Percentiles rank a stretch among this genome's conserved stretches.
Conservation (phyloP, 2,329 filamentous ascomycete genomes). For the Nemania serpens region DNA sequence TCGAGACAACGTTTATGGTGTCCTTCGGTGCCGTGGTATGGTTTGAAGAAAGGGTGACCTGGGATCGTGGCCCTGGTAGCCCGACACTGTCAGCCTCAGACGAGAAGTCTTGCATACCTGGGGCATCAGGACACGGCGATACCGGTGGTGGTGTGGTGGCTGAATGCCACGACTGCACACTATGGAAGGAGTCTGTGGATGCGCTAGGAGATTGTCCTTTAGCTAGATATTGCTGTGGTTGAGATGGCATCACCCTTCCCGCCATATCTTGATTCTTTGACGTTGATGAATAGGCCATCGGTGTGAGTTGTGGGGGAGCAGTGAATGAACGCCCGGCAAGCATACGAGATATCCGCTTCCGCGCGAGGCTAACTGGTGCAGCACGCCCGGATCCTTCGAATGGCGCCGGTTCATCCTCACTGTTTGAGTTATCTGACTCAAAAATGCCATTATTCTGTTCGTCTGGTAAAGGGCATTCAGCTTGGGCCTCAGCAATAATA, state of each 20-base stretch:
- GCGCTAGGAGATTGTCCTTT: constrained; percentile 50
- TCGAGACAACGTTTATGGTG: constrained; percentile 37
- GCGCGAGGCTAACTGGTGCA: constrained; percentile 36
- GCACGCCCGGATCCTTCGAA: constrained; percentile 39
- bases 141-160: constrained; percentile 49
- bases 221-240: constrained; percentile 32
- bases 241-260: constrained; percentile 27
- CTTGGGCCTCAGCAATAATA: neutral
- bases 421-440: constrained; percentile 5
- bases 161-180: constrained; percentile 57
- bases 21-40: constrained; percentile 40
- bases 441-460: neutral
- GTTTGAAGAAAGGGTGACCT: constrained; percentile 43
- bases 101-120: constrained; percentile 42
- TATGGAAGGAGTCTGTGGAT: constrained; percentile 60
- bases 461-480: neutral
- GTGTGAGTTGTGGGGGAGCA: constrained; percentile 48
- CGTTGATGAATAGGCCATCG: constrained; percentile 48
- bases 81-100: constrained; percentile 48
- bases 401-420: constrained; percentile 31
- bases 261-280: constrained; percentile 24
- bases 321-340: constrained; percentile 44
- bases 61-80: constrained; percentile 40
- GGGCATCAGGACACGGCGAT: constrained; percentile 49
- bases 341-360: constrained; percentile 38